phyloP scores from a whole-genome alignment of 768 basidiomycete genomes.

The Phylloporus scabripes region DNA sequence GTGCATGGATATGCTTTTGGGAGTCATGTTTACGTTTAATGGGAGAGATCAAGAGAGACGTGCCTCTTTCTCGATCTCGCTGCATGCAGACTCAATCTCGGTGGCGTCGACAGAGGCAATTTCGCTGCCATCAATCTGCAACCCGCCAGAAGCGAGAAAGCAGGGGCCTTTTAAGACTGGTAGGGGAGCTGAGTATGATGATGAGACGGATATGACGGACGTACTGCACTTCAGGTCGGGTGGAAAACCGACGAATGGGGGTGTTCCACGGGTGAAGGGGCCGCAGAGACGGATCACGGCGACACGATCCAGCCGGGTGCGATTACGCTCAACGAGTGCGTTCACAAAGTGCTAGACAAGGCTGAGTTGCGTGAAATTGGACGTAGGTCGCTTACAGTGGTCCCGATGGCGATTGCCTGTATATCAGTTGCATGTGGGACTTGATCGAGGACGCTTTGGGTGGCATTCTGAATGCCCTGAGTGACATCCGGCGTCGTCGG shows the following conservation, averaged over 20 bases:
- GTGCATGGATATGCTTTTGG: constrained; percentile 22
- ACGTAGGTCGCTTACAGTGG: constrained; percentile 37
- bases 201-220: constrained; percentile 11
- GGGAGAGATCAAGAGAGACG: constrained; percentile 3
- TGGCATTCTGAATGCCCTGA: constrained; percentile 49
- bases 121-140: constrained; percentile 45
- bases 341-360: constrained; percentile 46
- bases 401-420: constrained; percentile 54
- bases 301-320: constrained; percentile 48
- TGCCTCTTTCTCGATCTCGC: constrained; percentile 31
- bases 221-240: constrained; percentile 26
- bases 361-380: background rate
- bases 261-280: constrained; percentile 52
- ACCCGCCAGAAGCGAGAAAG: constrained; percentile 35
- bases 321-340: constrained; percentile 54
- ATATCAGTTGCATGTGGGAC: constrained; percentile 35
- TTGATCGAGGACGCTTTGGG: constrained; percentile 40
- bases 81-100: constrained; percentile 43
- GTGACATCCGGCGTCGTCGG: constrained; percentile 56
- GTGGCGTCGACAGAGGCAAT: constrained; percentile 38
- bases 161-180: constrained; percentile 27
- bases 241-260: constrained; percentile 52
- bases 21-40: constrained; percentile 3
- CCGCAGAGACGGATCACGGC: constrained; percentile 61
- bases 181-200: background rate